These are phyloP conservation scores for Protomyces macrosporus DNA, from an alignment of 1,139 yeast species.

Conservation along the genomic window DNA sequence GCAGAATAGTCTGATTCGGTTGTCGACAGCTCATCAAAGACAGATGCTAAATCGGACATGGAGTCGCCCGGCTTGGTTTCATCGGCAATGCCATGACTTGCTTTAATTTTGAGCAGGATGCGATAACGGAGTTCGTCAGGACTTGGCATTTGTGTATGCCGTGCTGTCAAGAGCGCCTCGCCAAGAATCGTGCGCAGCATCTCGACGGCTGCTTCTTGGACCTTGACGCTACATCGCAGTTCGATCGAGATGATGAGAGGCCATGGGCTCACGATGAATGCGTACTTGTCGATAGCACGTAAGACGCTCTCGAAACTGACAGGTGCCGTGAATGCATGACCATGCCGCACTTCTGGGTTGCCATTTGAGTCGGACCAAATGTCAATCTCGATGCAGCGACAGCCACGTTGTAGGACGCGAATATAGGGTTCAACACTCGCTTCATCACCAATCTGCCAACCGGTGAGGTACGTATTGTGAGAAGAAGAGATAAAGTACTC, in stretches of 20 bases:
- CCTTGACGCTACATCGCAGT: constrained; percentile 62
- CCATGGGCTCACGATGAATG: constrained; percentile 73
- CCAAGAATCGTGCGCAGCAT: constrained; percentile 56
- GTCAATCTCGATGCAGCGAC: constrained; percentile 88
- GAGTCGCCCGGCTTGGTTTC: neutral
- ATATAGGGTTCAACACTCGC: constrained; percentile 89
- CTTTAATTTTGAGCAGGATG: constrained; percentile 65
- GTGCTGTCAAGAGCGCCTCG: constrained; percentile 49
- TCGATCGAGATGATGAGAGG: constrained; percentile 89
- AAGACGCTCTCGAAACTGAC: constrained; percentile 67
- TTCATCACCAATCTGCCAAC: constrained; percentile 86
- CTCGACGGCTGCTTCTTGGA: constrained; percentile 56
- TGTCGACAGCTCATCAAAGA: constrained; percentile 1
- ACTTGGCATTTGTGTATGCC: constrained; percentile 51
- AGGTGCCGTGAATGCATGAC: constrained; percentile 70
- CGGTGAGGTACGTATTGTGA: constrained; percentile 85
- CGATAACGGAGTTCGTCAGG: constrained; percentile 66
- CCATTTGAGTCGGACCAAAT: constrained; percentile 75
- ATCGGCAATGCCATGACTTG: constrained; percentile 3
- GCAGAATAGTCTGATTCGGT: constrained; percentile 10
- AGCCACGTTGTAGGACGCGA: constrained; percentile 83
- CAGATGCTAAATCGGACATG: neutral
- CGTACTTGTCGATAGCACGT: constrained; percentile 68
- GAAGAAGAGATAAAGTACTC: constrained; percentile 89
- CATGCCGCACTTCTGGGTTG: constrained; percentile 88